These are phyloP conservation scores for Hericium coralloides DNA, from an alignment of 768 basidiomycete genomes.

Conservation along the genomic window DNA sequence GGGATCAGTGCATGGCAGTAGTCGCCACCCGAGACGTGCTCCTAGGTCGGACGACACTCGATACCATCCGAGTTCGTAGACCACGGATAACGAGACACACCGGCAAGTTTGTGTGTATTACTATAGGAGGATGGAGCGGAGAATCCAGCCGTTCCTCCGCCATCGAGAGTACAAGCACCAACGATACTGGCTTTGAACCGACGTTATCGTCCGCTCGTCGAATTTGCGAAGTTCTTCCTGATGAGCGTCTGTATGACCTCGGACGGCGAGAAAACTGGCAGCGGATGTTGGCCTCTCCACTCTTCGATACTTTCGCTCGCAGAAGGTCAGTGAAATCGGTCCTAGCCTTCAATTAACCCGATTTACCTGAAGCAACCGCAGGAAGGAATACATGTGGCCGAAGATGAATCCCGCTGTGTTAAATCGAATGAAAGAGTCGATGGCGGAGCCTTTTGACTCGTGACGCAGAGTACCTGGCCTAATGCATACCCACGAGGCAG, in stretches of 20 bases:
- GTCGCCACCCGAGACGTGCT: conserved; percentile 3
- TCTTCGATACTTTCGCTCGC: neutral
- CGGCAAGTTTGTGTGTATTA: conserved; percentile 9
- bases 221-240: conserved; percentile 3
- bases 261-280: conserved; percentile 15
- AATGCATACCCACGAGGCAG: no score
- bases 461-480: no score
- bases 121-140: no score
- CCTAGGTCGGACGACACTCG: conserved; percentile 9
- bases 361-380: neutral
- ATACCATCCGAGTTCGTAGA: neutral
- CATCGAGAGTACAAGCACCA: neutral
- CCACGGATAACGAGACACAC: neutral
- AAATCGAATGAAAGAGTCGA: conserved; percentile 4
- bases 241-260: conserved; percentile 13
- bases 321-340: no score
- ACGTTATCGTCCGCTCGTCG: neutral
- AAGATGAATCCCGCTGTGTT: conserved; percentile 13
- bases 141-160: neutral
- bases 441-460: neutral
- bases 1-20: conserved; percentile 6
- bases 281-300: conserved; percentile 1
- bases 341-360: no score
- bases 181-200: no score
- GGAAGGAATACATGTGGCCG: conserved; percentile 10